Conservation (phyloP, 306 rosid genomes). For the Arachis hypogaea region DNA sequence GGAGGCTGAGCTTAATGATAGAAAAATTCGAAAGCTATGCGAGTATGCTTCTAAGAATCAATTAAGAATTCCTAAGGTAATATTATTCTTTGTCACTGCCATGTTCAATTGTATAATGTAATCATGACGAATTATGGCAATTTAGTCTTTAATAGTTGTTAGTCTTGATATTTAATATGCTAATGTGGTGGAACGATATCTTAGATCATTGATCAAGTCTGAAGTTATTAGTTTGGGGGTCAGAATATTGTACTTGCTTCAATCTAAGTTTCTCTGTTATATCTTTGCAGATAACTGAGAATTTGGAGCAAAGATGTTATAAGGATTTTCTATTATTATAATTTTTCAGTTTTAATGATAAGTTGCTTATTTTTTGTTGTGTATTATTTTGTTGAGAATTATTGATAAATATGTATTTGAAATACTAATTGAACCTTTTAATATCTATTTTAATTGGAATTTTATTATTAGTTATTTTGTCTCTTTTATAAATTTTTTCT, state of each 20-base stretch:
- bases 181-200: conserved; percentile 15
- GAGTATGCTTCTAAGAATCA: conserved; percentile 58
- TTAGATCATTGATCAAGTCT: not conserved
- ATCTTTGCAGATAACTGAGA: conserved; percentile 68
- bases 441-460: no score
- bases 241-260: no score
- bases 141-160: not conserved
- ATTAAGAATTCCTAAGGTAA: conserved; percentile 56
- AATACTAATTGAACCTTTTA: no score
- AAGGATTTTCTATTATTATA: conserved; percentile 59
- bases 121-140: conserved; percentile 18
- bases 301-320: conserved; percentile 81
- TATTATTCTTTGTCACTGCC: conserved; percentile 2
- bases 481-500: no score
- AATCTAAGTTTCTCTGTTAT: conserved; percentile 2
- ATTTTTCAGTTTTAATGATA: no score
- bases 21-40: conserved; percentile 57
- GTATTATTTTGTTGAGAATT: no score
- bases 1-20: conserved; percentile 53
- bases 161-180: conserved; percentile 15
- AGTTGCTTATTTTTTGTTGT: no score
- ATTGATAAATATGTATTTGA: no score
- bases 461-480: no score
- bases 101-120: not conserved
- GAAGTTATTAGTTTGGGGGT: conserved; percentile 1